A percentile compares a stretch with the other conserved stretches of the same genome.
phyloP scores from a whole-genome alignment of 2,329 filamentous ascomycete species.

The Verticillium zaregamsianum region DNA sequence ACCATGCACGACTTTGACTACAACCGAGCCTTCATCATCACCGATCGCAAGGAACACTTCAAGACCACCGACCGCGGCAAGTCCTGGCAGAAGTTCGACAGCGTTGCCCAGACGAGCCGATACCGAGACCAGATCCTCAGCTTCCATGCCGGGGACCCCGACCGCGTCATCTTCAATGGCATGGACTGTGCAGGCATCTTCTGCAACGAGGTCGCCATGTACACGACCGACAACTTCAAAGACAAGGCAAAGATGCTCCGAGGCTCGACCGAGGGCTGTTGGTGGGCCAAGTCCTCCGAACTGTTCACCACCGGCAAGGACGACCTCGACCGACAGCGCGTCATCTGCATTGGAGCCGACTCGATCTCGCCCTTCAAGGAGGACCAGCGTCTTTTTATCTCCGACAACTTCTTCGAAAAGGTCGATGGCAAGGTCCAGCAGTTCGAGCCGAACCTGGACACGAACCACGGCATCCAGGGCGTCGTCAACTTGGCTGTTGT shows the following conservation, averaged over 20 bases:
- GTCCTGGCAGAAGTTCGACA: conserved; percentile 72
- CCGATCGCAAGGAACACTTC: conserved; percentile 67
- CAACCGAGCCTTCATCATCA: conserved; percentile 76
- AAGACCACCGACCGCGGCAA: conserved; percentile 79
- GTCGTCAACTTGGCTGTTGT: conserved; percentile 78
- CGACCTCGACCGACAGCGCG: conserved; percentile 62
- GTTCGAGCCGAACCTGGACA: conserved; percentile 74
- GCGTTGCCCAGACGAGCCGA: conserved; percentile 51
- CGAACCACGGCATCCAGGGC: conserved; percentile 69
- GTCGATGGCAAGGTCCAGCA: conserved; percentile 47
- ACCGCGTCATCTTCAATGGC: conserved; percentile 82
- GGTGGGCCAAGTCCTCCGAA: conserved; percentile 78
- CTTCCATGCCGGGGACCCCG: conserved; percentile 80
- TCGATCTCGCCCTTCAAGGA: conserved; percentile 65
- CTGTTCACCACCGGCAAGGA: conserved; percentile 67
- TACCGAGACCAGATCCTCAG: conserved; percentile 51
- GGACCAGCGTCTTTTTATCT: conserved; percentile 74
- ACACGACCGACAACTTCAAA: conserved; percentile 84
- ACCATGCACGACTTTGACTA: conserved; percentile 75
- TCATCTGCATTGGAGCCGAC: conserved; percentile 77
- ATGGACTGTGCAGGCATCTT: conserved; percentile 62
- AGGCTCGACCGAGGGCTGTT: conserved; percentile 68
- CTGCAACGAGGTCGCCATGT: conserved; percentile 61
- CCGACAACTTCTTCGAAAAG: conserved; percentile 74
- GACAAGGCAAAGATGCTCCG: conserved; percentile 60